Evolutionary conservation across 108 stramenopile genomes (phyloP).

Genomic region (Skeletonema grethae): DNA sequence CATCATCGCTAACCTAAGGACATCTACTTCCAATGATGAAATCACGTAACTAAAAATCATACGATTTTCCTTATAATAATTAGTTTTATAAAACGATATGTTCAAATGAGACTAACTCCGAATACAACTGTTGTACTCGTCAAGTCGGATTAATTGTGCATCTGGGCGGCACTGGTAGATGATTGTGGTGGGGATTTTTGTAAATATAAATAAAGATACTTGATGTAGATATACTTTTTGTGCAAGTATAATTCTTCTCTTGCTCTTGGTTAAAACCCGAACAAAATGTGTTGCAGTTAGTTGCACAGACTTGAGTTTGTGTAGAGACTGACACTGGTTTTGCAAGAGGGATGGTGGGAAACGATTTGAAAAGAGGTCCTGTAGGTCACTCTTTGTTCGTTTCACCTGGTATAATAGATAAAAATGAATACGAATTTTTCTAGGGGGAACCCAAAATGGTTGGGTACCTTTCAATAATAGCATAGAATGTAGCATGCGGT

Average conservation of each 20-base stretch:
- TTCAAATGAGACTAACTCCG: neutral
- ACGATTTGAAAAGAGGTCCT: neutral
- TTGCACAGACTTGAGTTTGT: no score
- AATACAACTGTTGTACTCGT: neutral
- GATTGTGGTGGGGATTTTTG: neutral
- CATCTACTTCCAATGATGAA: no score
- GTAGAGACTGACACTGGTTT: neutral
- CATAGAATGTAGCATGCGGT: no score
- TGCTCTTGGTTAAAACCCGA: neutral
- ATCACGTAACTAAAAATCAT: neutral
- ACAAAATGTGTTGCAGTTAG: neutral
- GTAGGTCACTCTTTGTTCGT: no score
- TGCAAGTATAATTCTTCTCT: neutral
- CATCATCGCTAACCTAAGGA: no score
- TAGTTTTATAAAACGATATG: neutral
- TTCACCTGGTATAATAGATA: no score
- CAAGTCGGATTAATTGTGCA: neutral
- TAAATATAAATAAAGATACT: neutral
- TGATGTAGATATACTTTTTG: neutral
- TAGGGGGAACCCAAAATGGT: no score
- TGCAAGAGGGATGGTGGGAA: neutral
- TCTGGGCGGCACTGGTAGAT: neutral
- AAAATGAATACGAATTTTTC: no score
- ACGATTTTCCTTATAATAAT: neutral
- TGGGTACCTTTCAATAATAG: no score